A percentile compares a stretch with the other conserved stretches of the same genome.
These are phyloP conservation scores for Saccharomycopsis fodiens DNA, from an alignment of 805 yeast species.

Conservation along the genomic window DNA sequence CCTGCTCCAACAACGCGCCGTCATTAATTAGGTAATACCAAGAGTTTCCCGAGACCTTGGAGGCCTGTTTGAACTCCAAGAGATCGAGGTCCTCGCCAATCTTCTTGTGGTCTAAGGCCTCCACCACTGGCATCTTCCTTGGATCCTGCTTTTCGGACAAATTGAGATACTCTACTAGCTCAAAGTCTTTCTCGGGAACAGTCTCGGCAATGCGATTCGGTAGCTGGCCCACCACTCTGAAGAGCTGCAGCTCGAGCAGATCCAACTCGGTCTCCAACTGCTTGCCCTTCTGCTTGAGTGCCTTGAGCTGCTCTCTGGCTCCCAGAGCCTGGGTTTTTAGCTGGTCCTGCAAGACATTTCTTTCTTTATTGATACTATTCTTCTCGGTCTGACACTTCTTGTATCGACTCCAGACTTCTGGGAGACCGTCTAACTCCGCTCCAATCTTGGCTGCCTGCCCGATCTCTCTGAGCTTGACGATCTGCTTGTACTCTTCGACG, in stretches of 20 bases:
- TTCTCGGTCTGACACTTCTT: conserved; percentile 26
- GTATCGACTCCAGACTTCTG: neutral
- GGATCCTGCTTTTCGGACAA: conserved; percentile 23
- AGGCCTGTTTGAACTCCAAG: conserved; percentile 63
- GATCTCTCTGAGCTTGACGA: conserved; percentile 29
- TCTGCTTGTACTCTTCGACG: conserved; percentile 24
- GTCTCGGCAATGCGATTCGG: conserved; percentile 54
- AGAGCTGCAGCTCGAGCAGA: neutral
- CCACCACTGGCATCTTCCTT: neutral
- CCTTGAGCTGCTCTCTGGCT: conserved; percentile 15
- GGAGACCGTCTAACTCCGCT: neutral
- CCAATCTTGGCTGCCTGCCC: conserved; percentile 5
- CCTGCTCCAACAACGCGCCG: conserved; percentile 86
- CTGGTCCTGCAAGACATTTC: conserved; percentile 23
- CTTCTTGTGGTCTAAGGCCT: conserved; percentile 49
- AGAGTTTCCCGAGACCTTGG: conserved; percentile 69
- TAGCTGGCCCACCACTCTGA: conserved; percentile 36
- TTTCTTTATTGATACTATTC: conserved; percentile 22
- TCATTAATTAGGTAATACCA: conserved; percentile 82
- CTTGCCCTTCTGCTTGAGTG: conserved; percentile 26
- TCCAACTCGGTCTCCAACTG: conserved; percentile 10
- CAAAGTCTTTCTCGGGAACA: conserved; percentile 36
- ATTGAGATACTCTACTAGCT: conserved; percentile 45
- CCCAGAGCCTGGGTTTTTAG: conserved; percentile 18
- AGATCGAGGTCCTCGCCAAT: conserved; percentile 65